phyloP scores from a whole-genome alignment of 2,329 filamentous ascomycete species.

The Colletotrichum australisinense region DNA sequence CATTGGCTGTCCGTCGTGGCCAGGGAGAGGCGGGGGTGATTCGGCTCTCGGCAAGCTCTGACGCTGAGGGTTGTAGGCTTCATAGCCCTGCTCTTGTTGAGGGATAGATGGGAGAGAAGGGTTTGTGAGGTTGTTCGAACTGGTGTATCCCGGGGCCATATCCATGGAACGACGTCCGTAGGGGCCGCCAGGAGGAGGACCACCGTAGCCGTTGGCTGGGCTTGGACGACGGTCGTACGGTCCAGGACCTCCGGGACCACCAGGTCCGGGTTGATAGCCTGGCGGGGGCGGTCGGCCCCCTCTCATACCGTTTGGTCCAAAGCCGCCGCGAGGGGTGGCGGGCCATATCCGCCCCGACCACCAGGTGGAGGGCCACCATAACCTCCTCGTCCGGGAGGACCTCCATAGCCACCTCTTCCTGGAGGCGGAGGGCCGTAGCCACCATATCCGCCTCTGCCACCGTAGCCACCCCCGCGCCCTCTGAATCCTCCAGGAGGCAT shows the following conservation, averaged over 20 bases:
- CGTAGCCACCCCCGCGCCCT: slow-evolving; percentile 51
- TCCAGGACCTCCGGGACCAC: slow-evolving; percentile 34
- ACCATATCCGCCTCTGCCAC: slow-evolving; percentile 56
- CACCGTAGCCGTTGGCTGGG: slow-evolving; percentile 49
- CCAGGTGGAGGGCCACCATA: slow-evolving; percentile 48
- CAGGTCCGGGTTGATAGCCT: slow-evolving; percentile 51
- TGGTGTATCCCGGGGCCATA: slow-evolving; percentile 50
- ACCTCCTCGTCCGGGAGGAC: slow-evolving; percentile 45
- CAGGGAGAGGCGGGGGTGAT: slow-evolving; percentile 71
- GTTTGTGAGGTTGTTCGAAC: slow-evolving; percentile 47
- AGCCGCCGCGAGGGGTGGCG: slow-evolving; percentile 49
- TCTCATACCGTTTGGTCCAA: slow-evolving; percentile 46
- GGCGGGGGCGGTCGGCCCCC: slow-evolving; percentile 56
- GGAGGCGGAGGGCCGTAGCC: slow-evolving; percentile 24
- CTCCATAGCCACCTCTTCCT: slow-evolving; percentile 58
- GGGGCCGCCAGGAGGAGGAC: slow-evolving; percentile 39
- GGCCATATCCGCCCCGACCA: slow-evolving; percentile 60
- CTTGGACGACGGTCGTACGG: slow-evolving; percentile 52
- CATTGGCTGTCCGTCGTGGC: slow-evolving; percentile 50
- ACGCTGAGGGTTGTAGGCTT: slow-evolving; percentile 56
- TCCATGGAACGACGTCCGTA: slow-evolving; percentile 49
- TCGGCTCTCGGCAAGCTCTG: slow-evolving; percentile 67
- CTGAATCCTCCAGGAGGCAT: slow-evolving; percentile 56
- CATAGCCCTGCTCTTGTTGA: slow-evolving; percentile 51
- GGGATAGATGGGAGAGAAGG: slow-evolving; percentile 50